Evolutionary conservation across 495 filamentous ascomycete species (phyloP).

Genomic region (Venustampulla echinocandica): DNA sequence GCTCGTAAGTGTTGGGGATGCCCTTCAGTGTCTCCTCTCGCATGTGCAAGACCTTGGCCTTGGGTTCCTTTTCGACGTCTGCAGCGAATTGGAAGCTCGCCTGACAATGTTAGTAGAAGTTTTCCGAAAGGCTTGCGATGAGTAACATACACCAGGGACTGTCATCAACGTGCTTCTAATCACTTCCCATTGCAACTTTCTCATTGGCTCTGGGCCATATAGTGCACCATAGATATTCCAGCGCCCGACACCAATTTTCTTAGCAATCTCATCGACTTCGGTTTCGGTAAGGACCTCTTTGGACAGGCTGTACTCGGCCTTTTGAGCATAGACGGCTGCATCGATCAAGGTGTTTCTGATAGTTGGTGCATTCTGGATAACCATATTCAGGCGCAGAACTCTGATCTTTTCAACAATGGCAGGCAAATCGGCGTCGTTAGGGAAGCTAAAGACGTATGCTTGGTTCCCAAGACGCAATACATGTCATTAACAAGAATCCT

Average conservation of each 20-base stretch:
- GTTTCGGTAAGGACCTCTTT: constrained; percentile 30
- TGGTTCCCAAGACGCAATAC: too few species aligned
- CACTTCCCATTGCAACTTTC: constrained; percentile 33
- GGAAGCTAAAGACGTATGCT: constrained; percentile 43
- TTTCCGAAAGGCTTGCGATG: too few species aligned
- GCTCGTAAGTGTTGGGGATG: constrained; percentile 39
- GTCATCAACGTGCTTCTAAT: constrained; percentile 38
- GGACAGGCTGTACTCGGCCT: constrained; percentile 24
- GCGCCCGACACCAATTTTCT: constrained; percentile 30
- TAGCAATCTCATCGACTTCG: constrained; percentile 27
- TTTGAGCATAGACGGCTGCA: constrained; percentile 31
- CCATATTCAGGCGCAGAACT: constrained; percentile 31
- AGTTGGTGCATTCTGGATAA: constrained; percentile 43
- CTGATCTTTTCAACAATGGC: constrained; percentile 41
- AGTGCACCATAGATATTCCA: constrained; percentile 51
- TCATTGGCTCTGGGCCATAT: constrained; percentile 39
- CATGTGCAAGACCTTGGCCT: constrained; percentile 32
- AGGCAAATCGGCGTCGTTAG: constrained; percentile 39
- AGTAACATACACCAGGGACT: constrained; percentile 37
- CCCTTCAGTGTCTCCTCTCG: constrained; percentile 34
- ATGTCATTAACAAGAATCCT: too few species aligned
- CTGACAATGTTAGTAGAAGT: too few species aligned
- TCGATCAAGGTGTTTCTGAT: constrained; percentile 39
- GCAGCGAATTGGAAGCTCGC: too few species aligned
- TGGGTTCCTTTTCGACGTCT: too few species aligned